These are phyloP conservation scores for Vaccinium darrowii DNA, from an alignment of 148 eudicot genomes.

Conservation along the genomic window DNA sequence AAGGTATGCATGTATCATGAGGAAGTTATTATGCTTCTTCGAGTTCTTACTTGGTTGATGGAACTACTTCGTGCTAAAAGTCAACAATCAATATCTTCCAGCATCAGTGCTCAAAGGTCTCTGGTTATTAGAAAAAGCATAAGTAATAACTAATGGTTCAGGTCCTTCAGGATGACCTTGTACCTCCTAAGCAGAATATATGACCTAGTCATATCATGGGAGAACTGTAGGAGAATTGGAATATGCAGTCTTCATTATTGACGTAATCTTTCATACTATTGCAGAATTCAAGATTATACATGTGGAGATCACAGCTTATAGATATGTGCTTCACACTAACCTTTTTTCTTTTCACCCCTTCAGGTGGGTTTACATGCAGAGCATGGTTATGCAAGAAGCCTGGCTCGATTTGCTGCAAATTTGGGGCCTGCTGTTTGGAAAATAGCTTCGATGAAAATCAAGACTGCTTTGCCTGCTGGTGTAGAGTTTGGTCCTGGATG, in stretches of 20 bases:
- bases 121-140: not conserved
- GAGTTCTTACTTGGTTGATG: conserved; percentile 1
- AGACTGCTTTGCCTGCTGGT: conserved; percentile 55
- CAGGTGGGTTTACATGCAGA: conserved; percentile 69
- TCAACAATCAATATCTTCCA: not conserved
- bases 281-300: not conserved
- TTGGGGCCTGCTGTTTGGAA: conserved; percentile 89
- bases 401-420: conserved; percentile 65
- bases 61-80: not conserved
- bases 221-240: not conserved
- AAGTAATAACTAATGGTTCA: not conserved
- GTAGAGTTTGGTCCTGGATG: conserved; percentile 82
- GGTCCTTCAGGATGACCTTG: not conserved
- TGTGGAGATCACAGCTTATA: not conserved
- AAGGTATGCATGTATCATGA: conserved; percentile 38
- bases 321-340: not conserved
- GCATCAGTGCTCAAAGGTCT: not conserved
- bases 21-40: not conserved
- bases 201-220: not conserved
- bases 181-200: not conserved
- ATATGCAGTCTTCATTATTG: not conserved
- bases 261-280: not conserved
- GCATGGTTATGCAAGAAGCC: conserved; percentile 80
- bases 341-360: not conserved
- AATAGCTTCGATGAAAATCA: conserved; percentile 62